Evolutionary conservation across 2,329 filamentous ascomycete genomes (phyloP).

Genomic region (Diplodia seriata): DNA sequence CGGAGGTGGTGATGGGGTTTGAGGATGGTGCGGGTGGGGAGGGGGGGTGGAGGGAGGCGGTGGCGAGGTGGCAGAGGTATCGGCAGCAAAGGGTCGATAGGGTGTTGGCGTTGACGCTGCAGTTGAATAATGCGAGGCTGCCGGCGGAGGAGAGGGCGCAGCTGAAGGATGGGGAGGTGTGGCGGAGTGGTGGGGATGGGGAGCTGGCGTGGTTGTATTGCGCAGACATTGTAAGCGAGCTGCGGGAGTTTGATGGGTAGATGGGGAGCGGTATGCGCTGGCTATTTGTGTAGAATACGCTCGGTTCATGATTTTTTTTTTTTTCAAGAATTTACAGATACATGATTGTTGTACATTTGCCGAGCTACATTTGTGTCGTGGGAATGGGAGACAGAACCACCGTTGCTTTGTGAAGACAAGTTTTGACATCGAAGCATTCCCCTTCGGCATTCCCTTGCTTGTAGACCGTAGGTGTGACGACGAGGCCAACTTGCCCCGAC

Average conservation of each 20-base stretch:
- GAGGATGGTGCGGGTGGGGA: too few species aligned
- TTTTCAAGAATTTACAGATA: too few species aligned
- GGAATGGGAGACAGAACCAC: neutral
- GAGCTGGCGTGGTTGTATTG: slow-evolving; percentile 38
- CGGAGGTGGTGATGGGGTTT: slow-evolving; percentile 38
- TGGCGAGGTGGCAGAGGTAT: slow-evolving; percentile 54
- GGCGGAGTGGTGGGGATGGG: slow-evolving; percentile 35
- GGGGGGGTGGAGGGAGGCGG: neutral
- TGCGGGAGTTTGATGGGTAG: neutral
- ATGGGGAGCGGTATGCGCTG: too few species aligned
- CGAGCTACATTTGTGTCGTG: too few species aligned
- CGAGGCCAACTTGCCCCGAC: neutral
- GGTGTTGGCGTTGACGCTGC: slow-evolving; percentile 57
- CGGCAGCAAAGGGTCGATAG: slow-evolving; percentile 57
- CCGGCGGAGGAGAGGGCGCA: slow-evolving; percentile 45
- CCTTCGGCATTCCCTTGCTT: neutral
- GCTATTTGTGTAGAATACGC: too few species aligned
- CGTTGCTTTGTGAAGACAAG: neutral
- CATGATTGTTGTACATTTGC: too few species aligned
- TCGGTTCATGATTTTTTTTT: too few species aligned
- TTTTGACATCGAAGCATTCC: neutral
- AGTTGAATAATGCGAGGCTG: slow-evolving; percentile 58
- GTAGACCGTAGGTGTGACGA: neutral
- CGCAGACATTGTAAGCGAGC: slow-evolving; percentile 35
- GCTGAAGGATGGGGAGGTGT: slow-evolving; percentile 35